Base-by-base conservation (phyloP, 1,139 yeast species). In the Williopsis jadinii region DNA sequence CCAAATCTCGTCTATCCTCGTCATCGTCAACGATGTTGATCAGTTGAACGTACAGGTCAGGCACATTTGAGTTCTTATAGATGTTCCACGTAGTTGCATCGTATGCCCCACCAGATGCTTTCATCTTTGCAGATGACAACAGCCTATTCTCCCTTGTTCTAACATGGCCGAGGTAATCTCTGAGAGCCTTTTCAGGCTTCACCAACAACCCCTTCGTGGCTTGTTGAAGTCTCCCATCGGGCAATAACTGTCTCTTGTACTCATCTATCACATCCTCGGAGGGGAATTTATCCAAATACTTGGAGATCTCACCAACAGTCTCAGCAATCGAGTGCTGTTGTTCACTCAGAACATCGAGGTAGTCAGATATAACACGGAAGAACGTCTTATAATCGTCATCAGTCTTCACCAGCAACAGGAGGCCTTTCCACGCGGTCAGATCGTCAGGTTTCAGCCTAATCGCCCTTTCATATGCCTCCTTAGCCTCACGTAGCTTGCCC, bases 371-470 rank as follows among this genome's bases (percentile, higher is more conserved):
- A 8, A 73, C 66, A 1, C 63, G 61, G 54, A 84, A 80, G 50
- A 81, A 74, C 11, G 64, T 55, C 10, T 58, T 55, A 52, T 63
- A 71, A 41, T 77, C 70, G 11, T 62, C 52, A n/a, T 55, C 55
- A 6, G 58, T 54, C 41, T 63, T 66, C 3, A 66, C 66, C 2
- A 75, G 54, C 11, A 64, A 54, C 47, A 78, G 63, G 46, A 81
- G 69, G 0, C 97, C 97, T 57, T 85, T 87, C 95, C 95, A 88
- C 0, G 92, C 95, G 27, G 75, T 59, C 1, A 78, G 48, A 41
- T 80, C 77, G 1, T 66, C 64, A 0, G 80, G 76, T 30, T 82
- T 77, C 2, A 81, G 40, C 3, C 61, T 55, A 2, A 77, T 71
- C 0, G 96, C 96, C 34, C 59, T 61, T 28, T 59, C 52, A 52